Base-by-base conservation (phyloP, 208 protist species). In the Leishmania tropica region DNA sequence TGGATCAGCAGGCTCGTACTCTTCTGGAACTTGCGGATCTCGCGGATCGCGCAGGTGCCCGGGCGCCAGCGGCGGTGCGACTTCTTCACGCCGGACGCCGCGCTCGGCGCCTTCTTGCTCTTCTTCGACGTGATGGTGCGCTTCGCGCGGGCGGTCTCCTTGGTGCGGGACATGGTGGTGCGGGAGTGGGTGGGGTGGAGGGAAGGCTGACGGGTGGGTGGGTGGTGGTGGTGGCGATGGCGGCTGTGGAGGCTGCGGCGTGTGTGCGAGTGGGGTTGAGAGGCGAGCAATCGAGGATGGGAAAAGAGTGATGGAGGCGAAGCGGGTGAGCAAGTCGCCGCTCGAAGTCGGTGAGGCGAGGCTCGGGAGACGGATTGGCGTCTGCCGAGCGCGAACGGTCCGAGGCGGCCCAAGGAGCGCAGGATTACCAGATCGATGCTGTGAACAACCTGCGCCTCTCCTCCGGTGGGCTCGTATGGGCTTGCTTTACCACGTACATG, bases 101-200 rank as follows among this genome's bases (percentile, higher is more conserved):
- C 96, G 93, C 99, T 99, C 81, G 96, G 93, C 37, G 99, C 99
- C 56, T 99, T 98, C 95, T 99, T 99, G 86, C 97, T 98, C 87
- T 99, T 87, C 98, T 95, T 88, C 92, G 98, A 77, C 93, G 98
- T 95, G 99, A 99, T 85, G 96, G 97, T 92, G 97, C 96, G 98
- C 96, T 99, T 99, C 67, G 85, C 87, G 85, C 99, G 95, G 72
- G 99, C 97, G 64, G 98, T 99, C 88, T 99, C 98, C 94, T 99
- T 99, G 37, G 98, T 99, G 88, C 98, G 95, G 77, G 98, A 98
- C 98, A 99, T 99, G 76, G 37, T 74, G 37, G 65, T 19, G 42
- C 40, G 67, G 75, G 47, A 28, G 21, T 48, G 73, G 7, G 45
- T 48, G 47, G 81, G n/a, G 72, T 76, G 77, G 60, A 62, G 74